phyloP scores from a whole-genome alignment of 805 yeast genomes.

The Metschnikowia bowlesiae region DNA sequence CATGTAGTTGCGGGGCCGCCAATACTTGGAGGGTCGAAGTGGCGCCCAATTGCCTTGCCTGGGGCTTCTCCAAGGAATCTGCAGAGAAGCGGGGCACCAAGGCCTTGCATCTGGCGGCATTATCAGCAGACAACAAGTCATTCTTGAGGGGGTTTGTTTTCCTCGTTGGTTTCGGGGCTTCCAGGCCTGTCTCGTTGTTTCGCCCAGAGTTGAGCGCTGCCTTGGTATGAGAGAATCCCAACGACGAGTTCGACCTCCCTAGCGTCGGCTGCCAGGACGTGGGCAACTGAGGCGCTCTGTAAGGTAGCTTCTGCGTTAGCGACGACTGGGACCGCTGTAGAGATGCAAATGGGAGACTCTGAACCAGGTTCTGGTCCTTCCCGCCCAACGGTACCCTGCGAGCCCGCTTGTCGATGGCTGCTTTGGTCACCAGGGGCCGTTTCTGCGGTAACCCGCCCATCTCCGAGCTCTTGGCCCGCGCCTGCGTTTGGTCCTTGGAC shows the following conservation, averaged over 20 bases:
- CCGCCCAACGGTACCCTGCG: slow-evolving; percentile 35
- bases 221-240: slow-evolving; percentile 25
- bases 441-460: neutral
- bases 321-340: slow-evolving; percentile 28
- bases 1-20: slow-evolving; percentile 19
- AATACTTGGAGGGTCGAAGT: neutral
- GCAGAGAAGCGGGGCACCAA: slow-evolving; percentile 22
- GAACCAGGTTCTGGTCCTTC: slow-evolving; percentile 32
- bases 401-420: slow-evolving; percentile 18
- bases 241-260: slow-evolving; percentile 32
- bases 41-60: neutral
- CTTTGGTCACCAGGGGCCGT: slow-evolving; percentile 2
- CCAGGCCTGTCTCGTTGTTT: neutral
- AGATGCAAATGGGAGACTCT: slow-evolving; percentile 4
- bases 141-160: slow-evolving; percentile 10
- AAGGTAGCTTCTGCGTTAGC: slow-evolving; percentile 8
- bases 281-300: neutral
- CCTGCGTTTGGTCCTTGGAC: slow-evolving; percentile 1
- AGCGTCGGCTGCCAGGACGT: slow-evolving; percentile 20
- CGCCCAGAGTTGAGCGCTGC: neutral
- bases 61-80: slow-evolving; percentile 23
- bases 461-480: slow-evolving; percentile 1
- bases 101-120: slow-evolving; percentile 19
- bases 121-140: slow-evolving; percentile 15
- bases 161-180: neutral